A percentile compares a stretch with the other conserved stretches of the same genome.
These are phyloP conservation scores for Schizothecium vesticola DNA, from an alignment of 495 filamentous ascomycete species.

Conservation along the genomic window DNA sequence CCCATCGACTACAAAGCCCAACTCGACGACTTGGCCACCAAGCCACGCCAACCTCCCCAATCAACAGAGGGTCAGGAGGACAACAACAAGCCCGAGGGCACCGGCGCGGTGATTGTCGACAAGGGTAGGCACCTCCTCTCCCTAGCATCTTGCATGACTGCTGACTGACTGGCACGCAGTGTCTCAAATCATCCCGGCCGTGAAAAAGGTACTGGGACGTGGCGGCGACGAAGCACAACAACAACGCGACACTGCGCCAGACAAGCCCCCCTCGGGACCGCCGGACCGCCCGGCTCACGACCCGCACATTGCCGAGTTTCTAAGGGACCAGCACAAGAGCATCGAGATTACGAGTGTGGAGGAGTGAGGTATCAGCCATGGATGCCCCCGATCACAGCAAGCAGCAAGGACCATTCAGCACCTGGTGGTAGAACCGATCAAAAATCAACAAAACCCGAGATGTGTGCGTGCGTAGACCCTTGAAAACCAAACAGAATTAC, in stretches of 20 bases:
- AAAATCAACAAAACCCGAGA: neutral
- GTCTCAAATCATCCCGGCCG: conserved; percentile 22
- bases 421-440: neutral
- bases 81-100: neutral
- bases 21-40: conserved; percentile 24
- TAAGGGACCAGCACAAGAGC: conserved; percentile 34
- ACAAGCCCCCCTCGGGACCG: conserved; percentile 13
- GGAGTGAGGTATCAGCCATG: neutral
- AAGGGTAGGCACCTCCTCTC: conserved; percentile 18
- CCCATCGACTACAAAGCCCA: conserved; percentile 20
- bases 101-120: conserved; percentile 15
- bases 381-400: neutral
- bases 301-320: conserved; percentile 31
- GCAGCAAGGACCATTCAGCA: neutral
- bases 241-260: neutral
- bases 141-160: neutral
- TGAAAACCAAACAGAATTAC: conserved; percentile 2
- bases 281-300: conserved; percentile 31
- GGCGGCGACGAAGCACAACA: conserved; percentile 2
- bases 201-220: conserved; percentile 19
- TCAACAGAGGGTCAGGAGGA: neutral
- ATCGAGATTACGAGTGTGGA: conserved; percentile 7
- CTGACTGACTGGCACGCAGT: conserved; percentile 8
- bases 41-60: neutral
- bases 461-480: neutral